A percentile compares a stretch with the other conserved stretches of the same genome.
These are phyloP conservation scores for Crithidia bombi DNA, from an alignment of 208 protist genomes.

Conservation along the genomic window DNA sequence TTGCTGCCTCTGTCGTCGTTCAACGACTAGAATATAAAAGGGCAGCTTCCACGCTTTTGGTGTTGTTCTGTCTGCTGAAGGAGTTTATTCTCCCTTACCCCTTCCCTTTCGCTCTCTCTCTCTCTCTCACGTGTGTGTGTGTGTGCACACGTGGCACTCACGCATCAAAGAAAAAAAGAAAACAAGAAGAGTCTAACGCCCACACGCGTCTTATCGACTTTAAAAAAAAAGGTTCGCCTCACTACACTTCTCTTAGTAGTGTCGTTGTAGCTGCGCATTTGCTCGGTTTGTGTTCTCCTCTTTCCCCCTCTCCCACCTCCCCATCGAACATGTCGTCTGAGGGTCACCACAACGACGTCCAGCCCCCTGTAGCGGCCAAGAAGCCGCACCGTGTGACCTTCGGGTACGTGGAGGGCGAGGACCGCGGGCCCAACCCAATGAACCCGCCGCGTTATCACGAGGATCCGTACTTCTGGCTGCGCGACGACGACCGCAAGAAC, in stretches of 20 bases:
- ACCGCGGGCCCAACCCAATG: slow-evolving; percentile 86
- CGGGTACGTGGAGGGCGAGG: slow-evolving; percentile 80
- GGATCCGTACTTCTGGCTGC: slow-evolving; percentile 88
- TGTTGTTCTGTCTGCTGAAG: too few relatives aligned
- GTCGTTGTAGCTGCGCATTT: neutral
- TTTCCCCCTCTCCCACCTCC: too few relatives aligned
- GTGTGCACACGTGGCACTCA: neutral
- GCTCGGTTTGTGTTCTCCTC: too few relatives aligned
- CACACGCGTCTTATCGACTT: neutral
- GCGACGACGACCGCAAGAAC: slow-evolving; percentile 76
- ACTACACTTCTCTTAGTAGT: neutral
- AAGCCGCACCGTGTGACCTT: slow-evolving; percentile 77
- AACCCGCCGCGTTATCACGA: slow-evolving; percentile 75
- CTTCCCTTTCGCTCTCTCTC: neutral
- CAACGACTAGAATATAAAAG: too few relatives aligned
- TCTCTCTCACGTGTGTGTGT: slow-evolving; percentile 6
- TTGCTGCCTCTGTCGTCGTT: too few relatives aligned
- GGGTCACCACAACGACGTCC: slow-evolving; percentile 17
- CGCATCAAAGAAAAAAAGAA: too few relatives aligned
- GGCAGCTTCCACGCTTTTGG: too few relatives aligned
- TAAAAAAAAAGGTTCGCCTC: slow-evolving; percentile 12
- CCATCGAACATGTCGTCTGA: slow-evolving; percentile 12
- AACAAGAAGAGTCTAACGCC: too few relatives aligned
- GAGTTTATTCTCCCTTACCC: neutral
- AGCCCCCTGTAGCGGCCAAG: slow-evolving; percentile 64